Evolutionary conservation across 139 green algal genomes (phyloP).

Genomic region (Yamagishiella unicocca): DNA sequence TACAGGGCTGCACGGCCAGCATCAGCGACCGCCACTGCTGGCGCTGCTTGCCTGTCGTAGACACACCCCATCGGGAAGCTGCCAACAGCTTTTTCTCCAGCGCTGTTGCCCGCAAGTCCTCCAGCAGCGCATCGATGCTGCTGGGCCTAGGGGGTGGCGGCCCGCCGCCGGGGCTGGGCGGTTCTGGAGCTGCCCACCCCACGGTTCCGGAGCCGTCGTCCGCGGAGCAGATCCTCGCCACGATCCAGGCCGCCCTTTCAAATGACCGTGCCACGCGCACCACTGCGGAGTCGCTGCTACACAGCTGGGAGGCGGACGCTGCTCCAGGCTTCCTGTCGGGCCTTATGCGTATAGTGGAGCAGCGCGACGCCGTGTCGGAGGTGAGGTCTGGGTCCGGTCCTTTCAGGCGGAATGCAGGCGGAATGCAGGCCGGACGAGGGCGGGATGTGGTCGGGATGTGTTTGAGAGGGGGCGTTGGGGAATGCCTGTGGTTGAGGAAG

Average conservation of each 20-base stretch:
- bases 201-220: slow-evolving; percentile 21
- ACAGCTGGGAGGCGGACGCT: slow-evolving; percentile 76
- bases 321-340: slow-evolving; percentile 76
- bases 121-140: neutral
- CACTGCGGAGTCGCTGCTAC: slow-evolving; percentile 66
- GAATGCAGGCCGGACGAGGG: too few species aligned
- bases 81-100: too few species aligned
- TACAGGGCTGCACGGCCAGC: too few species aligned
- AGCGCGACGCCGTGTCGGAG: slow-evolving; percentile 68
- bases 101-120: too few species aligned
- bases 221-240: slow-evolving; percentile 29
- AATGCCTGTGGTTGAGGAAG: too few species aligned
- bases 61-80: too few species aligned
- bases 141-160: neutral
- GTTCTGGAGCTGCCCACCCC: neutral
- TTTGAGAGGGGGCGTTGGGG: too few species aligned
- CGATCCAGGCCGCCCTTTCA: slow-evolving; percentile 53
- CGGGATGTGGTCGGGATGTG: too few species aligned
- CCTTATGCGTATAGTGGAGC: slow-evolving; percentile 75
- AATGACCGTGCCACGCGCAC: slow-evolving; percentile 53
- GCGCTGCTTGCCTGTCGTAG: too few species aligned
- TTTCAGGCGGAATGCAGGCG: too few species aligned
- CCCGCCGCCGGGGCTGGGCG: neutral
- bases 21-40: too few species aligned
- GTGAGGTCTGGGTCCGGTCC: too few species aligned